Percentiles rank a stretch among this genome's conserved stretches.
phyloP scores from a whole-genome alignment of 306 rosid species.

The Inga oerstediana region DNA sequence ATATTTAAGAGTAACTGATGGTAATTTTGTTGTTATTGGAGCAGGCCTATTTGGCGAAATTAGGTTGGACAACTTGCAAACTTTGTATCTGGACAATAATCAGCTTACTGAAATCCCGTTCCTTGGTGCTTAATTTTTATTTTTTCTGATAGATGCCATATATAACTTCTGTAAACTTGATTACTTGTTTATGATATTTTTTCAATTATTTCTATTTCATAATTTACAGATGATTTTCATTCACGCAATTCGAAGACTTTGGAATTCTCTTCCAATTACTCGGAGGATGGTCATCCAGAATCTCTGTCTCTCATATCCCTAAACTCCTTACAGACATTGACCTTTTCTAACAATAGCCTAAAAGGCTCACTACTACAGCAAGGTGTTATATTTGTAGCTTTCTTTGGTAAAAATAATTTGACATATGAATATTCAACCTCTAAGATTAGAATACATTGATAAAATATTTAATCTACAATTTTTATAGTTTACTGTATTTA shows the following conservation, averaged over 20 bases:
- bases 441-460: neutral
- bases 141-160: neutral
- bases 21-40: neutral
- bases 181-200: neutral
- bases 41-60: neutral
- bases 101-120: neutral
- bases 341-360: neutral
- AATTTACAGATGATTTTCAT: neutral
- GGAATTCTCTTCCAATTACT: neutral
- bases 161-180: too few relatives aligned
- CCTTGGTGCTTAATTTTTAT: neutral
- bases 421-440: neutral
- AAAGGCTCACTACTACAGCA: slow-evolving; percentile 1
- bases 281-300: neutral
- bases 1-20: neutral
- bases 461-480: neutral
- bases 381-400: neutral
- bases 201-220: neutral
- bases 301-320: neutral
- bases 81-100: neutral
- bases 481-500: neutral
- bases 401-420: neutral
- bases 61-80: neutral
- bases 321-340: neutral
- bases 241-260: neutral